Base-by-base conservation (phyloP, 1,284 basidiomycete genomes). In the Clitocybe nebularis region DNA sequence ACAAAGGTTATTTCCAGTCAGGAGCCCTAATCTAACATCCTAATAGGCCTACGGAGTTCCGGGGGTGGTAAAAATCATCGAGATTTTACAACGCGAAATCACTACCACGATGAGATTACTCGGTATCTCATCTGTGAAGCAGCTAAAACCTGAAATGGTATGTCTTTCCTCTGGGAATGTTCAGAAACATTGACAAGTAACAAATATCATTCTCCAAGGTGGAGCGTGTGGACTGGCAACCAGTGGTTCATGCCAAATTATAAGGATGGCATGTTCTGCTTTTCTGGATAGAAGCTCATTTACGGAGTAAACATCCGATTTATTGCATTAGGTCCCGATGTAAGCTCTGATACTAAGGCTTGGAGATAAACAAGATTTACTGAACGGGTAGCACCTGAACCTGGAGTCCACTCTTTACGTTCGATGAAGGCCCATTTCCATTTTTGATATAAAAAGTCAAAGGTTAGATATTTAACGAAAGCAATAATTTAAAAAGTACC, bases 71-170 rank as follows among this genome's bases (percentile, higher is more conserved):
- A 87, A 87, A 57, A 73, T 85, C 21, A 74, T 81, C 19, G 71
- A 72, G 53, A 86, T 95, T 30, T 62, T 95, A 50, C 71, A 84
- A 52, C 81, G 86, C 37, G 93, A 96, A 68, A 89, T 95, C 26
- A 61, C 82, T 30, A 81, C 81, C 2, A 81, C 79, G 0, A 91
- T 96, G 89, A 70, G 79, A 43, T 69, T 91, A 16, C 63, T 93
- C 2, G 93, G 93, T 26, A 89, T 82, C 11, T 74, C 72, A n/a
- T 77, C 67, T 35, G 63, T 95, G 10, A 60, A 70, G 5, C 80
- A 93, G 44, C 69, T 95, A 32, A 77, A 70, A 29, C 90, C 92
- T 0, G 84, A 89, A 56, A 81, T 94, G 85, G 84, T 91, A 53
- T 29, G 63, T 50, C 19, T 21, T 6, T 16, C 6, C 9, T 23